Evolutionary conservation across 192 early-diverging fungal genomes (phyloP).

Genomic region (Coemansia sp.): DNA sequence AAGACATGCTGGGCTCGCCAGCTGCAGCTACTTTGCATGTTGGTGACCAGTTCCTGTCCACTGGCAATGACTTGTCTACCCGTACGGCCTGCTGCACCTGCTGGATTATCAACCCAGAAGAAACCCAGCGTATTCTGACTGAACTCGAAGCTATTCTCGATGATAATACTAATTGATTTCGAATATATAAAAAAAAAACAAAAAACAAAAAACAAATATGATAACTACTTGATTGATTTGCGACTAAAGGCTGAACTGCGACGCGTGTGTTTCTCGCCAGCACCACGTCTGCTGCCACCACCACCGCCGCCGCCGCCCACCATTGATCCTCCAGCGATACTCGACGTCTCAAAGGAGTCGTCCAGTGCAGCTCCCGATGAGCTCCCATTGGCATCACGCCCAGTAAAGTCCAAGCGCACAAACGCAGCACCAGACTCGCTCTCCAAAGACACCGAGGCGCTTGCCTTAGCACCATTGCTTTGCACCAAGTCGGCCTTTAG

Average conservation of each 20-base stretch:
- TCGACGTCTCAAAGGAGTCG: conserved; percentile 25
- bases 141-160: conserved; percentile 57
- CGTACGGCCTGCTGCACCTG: conserved; percentile 81
- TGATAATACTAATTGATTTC: background rate
- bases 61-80: conserved; percentile 89
- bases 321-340: conserved; percentile 32
- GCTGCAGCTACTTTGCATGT: conserved; percentile 77
- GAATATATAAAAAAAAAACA: too few species aligned
- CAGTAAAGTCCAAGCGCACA: conserved; percentile 28
- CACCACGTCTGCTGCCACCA: background rate
- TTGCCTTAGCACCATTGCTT: conserved; percentile 19
- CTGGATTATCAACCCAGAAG: conserved; percentile 87
- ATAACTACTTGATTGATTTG: conserved; percentile 34
- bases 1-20: conserved; percentile 61
- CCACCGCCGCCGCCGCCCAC: conserved; percentile 5
- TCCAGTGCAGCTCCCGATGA: background rate
- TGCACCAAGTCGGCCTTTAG: conserved; percentile 35
- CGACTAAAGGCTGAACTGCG: conserved; percentile 48
- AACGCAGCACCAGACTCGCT: conserved; percentile 15
- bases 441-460: conserved; percentile 11
- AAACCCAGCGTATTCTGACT: conserved; percentile 73
- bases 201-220: background rate
- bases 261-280: conserved; percentile 37
- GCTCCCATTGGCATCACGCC: conserved; percentile 12
- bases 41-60: conserved; percentile 90